Conservation (phyloP, 805 yeast species). For the Diddensiella transvaalensis region DNA sequence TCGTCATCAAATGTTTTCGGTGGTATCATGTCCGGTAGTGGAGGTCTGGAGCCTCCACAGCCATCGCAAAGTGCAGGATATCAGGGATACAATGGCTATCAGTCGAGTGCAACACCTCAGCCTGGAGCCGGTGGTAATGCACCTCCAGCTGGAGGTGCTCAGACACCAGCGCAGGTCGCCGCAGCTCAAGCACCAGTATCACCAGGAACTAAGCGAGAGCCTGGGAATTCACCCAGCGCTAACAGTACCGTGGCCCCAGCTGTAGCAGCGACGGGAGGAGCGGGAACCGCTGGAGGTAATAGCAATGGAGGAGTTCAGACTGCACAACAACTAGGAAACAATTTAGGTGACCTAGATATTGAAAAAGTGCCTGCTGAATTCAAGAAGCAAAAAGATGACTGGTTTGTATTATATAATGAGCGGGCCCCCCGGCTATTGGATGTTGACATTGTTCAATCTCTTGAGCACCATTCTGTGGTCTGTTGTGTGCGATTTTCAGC, state of each 20-base stretch:
- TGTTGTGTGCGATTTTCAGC: conserved; percentile 93
- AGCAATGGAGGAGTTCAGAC: conserved; percentile 11
- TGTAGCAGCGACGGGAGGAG: conserved; percentile 14
- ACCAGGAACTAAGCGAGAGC: conserved; percentile 21
- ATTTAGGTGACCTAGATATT: conserved; percentile 64
- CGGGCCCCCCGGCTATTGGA: conserved; percentile 72
- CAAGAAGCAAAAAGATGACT: conserved; percentile 80
- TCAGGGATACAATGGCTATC: conserved; percentile 2
- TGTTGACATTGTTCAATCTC: conserved; percentile 82
- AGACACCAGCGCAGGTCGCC: background rate
- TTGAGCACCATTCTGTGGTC: conserved; percentile 91
- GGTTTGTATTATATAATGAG: conserved; percentile 87
- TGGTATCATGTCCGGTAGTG: conserved; percentile 34
- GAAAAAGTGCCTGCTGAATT: conserved; percentile 67
- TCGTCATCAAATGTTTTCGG: conserved; percentile 31
- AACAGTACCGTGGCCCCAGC: conserved; percentile 16
- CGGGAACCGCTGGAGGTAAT: conserved; percentile 4
- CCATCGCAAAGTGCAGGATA: background rate
- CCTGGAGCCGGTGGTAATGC: background rate
- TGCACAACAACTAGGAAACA: conserved; percentile 31
- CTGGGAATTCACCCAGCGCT: conserved; percentile 8
- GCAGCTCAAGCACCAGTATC: conserved; percentile 16
- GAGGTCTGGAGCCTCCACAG: conserved; percentile 25
- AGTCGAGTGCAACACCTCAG: background rate
- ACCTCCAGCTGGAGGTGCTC: background rate